Evolutionary conservation across 2,329 filamentous ascomycete species (phyloP).

Genomic region (Pseudogymnoascus sp.): DNA sequence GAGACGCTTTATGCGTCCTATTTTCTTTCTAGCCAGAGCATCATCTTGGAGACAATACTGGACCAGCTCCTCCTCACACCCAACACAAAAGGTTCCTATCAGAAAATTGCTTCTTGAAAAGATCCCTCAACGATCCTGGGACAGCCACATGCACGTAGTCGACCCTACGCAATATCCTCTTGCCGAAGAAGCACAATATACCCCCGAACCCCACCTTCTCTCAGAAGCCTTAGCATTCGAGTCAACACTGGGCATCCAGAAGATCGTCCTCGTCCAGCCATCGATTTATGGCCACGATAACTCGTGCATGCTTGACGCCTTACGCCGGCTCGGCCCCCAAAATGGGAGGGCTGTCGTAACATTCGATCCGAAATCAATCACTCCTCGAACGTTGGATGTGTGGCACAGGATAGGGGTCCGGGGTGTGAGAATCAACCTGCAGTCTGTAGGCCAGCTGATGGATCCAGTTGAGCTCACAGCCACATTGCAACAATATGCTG

Average conservation of each 20-base stretch:
- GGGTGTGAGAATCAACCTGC: conserved; percentile 52
- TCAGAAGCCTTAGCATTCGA: conserved; percentile 46
- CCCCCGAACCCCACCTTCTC: conserved; percentile 42
- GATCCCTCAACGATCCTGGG: conserved; percentile 27
- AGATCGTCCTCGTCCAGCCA: conserved; percentile 54
- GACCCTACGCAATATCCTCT: conserved; percentile 46
- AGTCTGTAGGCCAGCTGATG: conserved; percentile 39
- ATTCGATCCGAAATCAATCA: conserved; percentile 42
- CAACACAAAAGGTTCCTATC: background rate
- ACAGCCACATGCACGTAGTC: conserved; percentile 58
- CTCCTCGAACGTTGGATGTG: conserved; percentile 34
- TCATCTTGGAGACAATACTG: conserved; percentile 5
- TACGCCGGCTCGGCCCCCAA: conserved; percentile 41
- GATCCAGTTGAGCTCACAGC: conserved; percentile 34
- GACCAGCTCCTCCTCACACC: background rate
- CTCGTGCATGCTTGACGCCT: conserved; percentile 47
- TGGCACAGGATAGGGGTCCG: conserved; percentile 54
- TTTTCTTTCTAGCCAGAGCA: conserved; percentile 3
- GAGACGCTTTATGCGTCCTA: conserved; percentile 4
- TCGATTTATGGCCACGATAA: conserved; percentile 58
- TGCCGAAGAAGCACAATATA: conserved; percentile 42
- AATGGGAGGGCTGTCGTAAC: conserved; percentile 49
- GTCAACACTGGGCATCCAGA: conserved; percentile 41
- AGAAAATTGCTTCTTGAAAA: background rate
- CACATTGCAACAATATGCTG: conserved; percentile 41